phyloP scores from a whole-genome alignment of 352 stramenopile genomes.

The Sclerospora graminicola region DNA sequence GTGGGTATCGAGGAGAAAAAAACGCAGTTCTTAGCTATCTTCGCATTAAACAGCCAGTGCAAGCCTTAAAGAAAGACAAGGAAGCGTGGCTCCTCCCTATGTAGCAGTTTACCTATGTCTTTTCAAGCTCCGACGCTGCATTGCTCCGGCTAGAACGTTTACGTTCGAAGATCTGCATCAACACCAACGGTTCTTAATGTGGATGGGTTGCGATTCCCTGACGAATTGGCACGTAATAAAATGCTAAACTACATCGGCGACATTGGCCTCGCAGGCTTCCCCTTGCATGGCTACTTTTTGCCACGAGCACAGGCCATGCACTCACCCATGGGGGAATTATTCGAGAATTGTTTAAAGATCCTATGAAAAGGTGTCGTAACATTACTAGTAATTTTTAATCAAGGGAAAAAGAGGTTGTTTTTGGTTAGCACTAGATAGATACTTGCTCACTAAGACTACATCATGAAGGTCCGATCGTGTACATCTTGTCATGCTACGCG shows the following conservation, averaged over 20 bases:
- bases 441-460: no score
- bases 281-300: neutral
- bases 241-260: neutral
- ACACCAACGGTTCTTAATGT: slow-evolving; percentile 28
- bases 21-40: slow-evolving; percentile 17
- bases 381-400: no score
- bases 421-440: no score
- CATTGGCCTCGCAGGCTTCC: neutral
- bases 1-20: slow-evolving; percentile 24
- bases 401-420: no score
- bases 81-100: slow-evolving; percentile 54
- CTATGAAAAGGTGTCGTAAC: no score
- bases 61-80: slow-evolving; percentile 54
- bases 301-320: neutral
- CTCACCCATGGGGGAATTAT: no score
- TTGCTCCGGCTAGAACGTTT: slow-evolving; percentile 47
- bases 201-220: slow-evolving; percentile 7
- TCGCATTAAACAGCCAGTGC: slow-evolving; percentile 35
- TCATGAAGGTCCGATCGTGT: no score
- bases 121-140: slow-evolving; percentile 26
- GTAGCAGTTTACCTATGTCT: slow-evolving; percentile 6
- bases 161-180: slow-evolving; percentile 73
- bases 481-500: no score
- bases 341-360: no score
- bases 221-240: neutral